phyloP scores from a whole-genome alignment of 306 rosid genomes.

The Casuarina equisetifolia region DNA sequence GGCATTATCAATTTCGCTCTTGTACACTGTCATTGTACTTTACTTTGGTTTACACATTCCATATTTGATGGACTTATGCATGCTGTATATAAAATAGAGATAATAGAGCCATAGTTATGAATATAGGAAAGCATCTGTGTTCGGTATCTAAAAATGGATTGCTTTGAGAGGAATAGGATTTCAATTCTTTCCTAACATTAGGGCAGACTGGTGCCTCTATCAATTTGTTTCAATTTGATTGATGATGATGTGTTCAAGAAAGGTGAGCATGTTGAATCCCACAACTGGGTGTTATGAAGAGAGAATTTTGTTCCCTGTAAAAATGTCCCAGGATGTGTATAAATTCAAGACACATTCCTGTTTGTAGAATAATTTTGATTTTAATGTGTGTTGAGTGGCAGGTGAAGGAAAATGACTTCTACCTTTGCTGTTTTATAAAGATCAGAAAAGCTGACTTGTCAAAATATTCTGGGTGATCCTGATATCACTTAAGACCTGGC shows the following conservation, averaged over 20 bases:
- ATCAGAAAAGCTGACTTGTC: neutral
- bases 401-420: neutral
- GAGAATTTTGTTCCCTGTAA: neutral
- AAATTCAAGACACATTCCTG: neutral
- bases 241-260: neutral
- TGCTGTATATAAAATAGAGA: neutral
- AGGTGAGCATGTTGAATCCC: neutral
- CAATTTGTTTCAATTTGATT: neutral
- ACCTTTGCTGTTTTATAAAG: neutral
- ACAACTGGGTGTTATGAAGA: neutral
- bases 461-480: neutral
- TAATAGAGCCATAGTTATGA: neutral
- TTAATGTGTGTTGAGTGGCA: neutral
- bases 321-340: neutral
- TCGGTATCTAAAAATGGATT: neutral
- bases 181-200: neutral
- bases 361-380: neutral
- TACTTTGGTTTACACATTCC: neutral
- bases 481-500: no score
- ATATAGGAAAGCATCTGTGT: neutral
- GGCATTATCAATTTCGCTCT: neutral
- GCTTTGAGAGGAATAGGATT: neutral
- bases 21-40: neutral
- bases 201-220: neutral
- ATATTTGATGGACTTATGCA: neutral